Evolutionary conservation across 192 early-diverging fungal genomes (phyloP).

Genomic region (Tieghemiomyces parasiticus): DNA sequence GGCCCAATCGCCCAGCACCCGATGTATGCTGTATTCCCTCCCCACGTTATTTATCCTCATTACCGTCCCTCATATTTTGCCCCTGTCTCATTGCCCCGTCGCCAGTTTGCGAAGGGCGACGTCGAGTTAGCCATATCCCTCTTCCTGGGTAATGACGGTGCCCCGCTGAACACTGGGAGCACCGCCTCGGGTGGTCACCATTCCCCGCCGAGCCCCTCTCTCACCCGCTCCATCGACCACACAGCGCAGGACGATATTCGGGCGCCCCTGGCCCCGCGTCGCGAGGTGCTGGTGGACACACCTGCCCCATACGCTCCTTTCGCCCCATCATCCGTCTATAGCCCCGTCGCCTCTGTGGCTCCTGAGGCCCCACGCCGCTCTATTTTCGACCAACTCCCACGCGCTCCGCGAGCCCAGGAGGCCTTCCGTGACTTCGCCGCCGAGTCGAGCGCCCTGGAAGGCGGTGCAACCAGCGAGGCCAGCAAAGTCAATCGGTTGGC

Average conservation of each 20-base stretch:
- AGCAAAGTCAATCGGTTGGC: conserved; percentile 42
- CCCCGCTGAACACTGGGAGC: conserved; percentile 15
- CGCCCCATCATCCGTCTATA: too few species aligned
- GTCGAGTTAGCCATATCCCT: conserved; percentile 63
- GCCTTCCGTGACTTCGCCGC: conserved; percentile 52
- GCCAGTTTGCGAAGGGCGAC: conserved; percentile 56
- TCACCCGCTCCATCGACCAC: conserved; percentile 15
- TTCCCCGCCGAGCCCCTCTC: conserved; percentile 7
- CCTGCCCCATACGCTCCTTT: too few species aligned
- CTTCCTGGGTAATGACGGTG: conserved; percentile 70
- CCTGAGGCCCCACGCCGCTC: too few species aligned
- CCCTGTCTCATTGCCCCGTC: too few species aligned
- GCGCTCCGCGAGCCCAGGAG: conserved; percentile 23
- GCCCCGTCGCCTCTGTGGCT: too few species aligned
- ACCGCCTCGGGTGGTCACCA: not conserved
- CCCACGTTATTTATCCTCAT: too few species aligned
- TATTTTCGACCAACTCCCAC: conserved; percentile 9
- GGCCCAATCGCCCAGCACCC: too few species aligned
- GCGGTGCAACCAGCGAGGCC: conserved; percentile 12
- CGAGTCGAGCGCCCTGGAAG: conserved; percentile 39
- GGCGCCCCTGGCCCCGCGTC: conserved; percentile 70
- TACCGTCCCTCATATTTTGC: too few species aligned
- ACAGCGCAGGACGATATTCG: conserved; percentile 41
- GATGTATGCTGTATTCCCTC: too few species aligned
- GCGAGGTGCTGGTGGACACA: conserved; percentile 56